Conservation (phyloP, 176 grass and related monocot genomes). For the Bromus sterilis region DNA sequence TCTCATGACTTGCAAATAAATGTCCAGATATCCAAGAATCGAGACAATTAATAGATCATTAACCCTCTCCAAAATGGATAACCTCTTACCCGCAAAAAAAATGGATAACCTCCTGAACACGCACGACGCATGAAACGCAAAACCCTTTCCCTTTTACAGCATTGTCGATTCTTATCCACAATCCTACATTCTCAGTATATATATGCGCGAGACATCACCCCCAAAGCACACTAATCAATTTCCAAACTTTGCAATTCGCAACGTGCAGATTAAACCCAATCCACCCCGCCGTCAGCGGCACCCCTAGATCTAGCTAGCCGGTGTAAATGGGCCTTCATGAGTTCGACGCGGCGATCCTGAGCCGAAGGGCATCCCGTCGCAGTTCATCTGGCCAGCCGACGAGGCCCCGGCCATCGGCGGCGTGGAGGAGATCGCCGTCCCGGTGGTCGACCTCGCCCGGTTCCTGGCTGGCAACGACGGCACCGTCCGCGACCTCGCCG, state of each 20-base stretch:
- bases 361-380: slow-evolving; percentile 39
- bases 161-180: background rate
- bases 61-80: background rate
- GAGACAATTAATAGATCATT: background rate
- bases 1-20: background rate
- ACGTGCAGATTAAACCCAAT: background rate
- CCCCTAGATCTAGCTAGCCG: background rate
- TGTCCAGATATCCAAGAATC: background rate
- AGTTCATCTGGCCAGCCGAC: slow-evolving; percentile 81
- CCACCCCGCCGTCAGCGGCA: background rate
- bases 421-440: slow-evolving; percentile 48
- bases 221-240: background rate
- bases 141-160: background rate
- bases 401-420: slow-evolving; percentile 30
- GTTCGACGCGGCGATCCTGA: slow-evolving; percentile 57
- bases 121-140: too few species aligned
- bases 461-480: slow-evolving; percentile 16
- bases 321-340: background rate
- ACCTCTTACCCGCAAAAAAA: too few species aligned
- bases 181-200: background rate
- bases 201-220: background rate
- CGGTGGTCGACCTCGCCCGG: slow-evolving; percentile 47
- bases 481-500: slow-evolving; percentile 1
- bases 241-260: background rate
- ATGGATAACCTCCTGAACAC: too few species aligned